A percentile compares a stretch with the other conserved stretches of the same genome.
phyloP scores from a whole-genome alignment of 139 green algal species.

The Spirogloea muscicola region DNA sequence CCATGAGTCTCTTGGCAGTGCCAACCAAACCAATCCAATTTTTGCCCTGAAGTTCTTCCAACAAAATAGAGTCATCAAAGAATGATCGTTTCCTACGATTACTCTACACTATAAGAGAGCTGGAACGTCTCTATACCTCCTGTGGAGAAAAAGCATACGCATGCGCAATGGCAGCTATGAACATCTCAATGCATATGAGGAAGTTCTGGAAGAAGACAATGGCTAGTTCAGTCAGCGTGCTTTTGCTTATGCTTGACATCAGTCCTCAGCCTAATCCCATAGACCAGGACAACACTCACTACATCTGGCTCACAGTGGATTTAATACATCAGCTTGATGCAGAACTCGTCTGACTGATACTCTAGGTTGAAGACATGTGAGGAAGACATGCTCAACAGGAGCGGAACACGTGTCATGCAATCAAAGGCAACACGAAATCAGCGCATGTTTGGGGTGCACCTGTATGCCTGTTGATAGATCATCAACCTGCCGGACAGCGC shows the following conservation, averaged over 20 bases:
- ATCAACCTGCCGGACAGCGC: neutral
- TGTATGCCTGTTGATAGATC: conserved; percentile 29
- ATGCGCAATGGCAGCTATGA: conserved; percentile 82
- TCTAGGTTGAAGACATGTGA: neutral
- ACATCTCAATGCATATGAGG: conserved; percentile 97
- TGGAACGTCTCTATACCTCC: neutral
- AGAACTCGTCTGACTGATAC: neutral
- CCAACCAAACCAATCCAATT: neutral
- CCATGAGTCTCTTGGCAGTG: neutral
- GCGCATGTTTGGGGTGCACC: conserved; percentile 51
- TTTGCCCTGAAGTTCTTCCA: conserved; percentile 2
- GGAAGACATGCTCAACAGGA: neutral
- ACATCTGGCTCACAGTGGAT: neutral
- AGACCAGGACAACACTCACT: too few relatives aligned
- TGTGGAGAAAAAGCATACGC: conserved; percentile 82
- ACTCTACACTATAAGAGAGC: neutral
- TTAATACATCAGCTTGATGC: neutral
- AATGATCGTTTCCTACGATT: neutral
- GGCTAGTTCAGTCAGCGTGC: too few relatives aligned
- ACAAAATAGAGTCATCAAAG: neutral
- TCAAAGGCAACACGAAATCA: conserved; percentile 62
- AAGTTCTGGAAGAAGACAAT: too few relatives aligned
- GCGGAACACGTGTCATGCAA: neutral
- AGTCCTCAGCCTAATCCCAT: too few relatives aligned
- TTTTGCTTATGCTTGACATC: too few relatives aligned